phyloP scores from a whole-genome alignment of 2,329 filamentous ascomycete genomes.

The Macrophomina phaseolina region DNA sequence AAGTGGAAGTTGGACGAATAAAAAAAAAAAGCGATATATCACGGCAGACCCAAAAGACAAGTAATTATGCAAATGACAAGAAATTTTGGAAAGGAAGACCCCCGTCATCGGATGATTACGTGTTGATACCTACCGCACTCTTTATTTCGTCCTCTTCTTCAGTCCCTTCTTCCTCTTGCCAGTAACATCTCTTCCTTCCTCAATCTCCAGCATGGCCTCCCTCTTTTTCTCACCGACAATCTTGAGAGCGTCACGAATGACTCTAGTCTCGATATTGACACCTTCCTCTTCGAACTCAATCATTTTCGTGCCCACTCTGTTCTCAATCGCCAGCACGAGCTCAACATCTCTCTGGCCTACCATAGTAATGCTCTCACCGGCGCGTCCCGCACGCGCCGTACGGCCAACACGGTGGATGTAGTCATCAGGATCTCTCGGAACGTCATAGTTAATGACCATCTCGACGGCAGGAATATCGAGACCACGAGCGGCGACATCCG shows the following conservation, averaged over 20 bases:
- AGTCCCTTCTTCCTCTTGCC: constrained; percentile 70
- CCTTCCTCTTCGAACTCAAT: constrained; percentile 85
- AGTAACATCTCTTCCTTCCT: constrained; percentile 87
- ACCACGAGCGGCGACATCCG: constrained; percentile 91
- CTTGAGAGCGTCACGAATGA: constrained; percentile 85
- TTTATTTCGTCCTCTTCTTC: constrained; percentile 29
- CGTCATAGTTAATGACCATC: constrained; percentile 92
- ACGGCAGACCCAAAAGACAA: neutral
- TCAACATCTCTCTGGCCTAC: constrained; percentile 93
- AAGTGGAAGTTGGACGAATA: neutral
- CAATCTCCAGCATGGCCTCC: constrained; percentile 87
- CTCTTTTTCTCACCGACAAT: constrained; percentile 94
- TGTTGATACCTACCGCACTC: neutral
- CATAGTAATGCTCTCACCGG: constrained; percentile 82
- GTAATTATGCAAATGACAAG: neutral
- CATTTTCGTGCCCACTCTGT: constrained; percentile 79
- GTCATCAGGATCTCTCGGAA: constrained; percentile 94
- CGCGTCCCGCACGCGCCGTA: constrained; percentile 88
- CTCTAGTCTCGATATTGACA: constrained; percentile 90
- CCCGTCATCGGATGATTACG: neutral
- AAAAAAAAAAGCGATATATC: neutral
- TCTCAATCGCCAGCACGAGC: constrained; percentile 88
- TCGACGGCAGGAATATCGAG: constrained; percentile 93
- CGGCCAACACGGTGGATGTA: constrained; percentile 97
- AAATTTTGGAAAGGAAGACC: neutral